Percentiles rank a stretch among this genome's conserved stretches.
phyloP scores from a whole-genome alignment of 306 rosid genomes.

The Ochetophila trinervis region DNA sequence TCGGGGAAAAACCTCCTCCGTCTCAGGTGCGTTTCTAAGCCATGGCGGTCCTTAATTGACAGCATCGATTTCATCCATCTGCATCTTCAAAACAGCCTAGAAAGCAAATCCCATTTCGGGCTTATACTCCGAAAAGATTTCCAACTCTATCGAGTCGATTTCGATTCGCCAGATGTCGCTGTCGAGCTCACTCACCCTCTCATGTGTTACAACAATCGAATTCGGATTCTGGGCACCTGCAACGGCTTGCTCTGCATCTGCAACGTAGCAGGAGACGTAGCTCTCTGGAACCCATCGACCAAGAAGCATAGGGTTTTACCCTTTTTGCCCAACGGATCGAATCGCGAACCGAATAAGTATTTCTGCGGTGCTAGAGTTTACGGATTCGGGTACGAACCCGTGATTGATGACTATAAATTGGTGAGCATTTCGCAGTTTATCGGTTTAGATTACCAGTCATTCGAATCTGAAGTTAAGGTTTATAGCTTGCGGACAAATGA shows the following conservation, averaged over 20 bases:
- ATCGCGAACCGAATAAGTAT: conserved; percentile 16
- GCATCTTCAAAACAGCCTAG: conserved; percentile 36
- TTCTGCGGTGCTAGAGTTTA: conserved; percentile 42
- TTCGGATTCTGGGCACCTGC: conserved; percentile 53
- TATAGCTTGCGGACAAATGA: conserved; percentile 40
- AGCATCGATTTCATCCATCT: conserved; percentile 32
- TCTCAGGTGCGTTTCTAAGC: conserved; percentile 38
- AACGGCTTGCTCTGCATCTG: conserved; percentile 67
- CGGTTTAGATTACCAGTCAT: conserved; percentile 28
- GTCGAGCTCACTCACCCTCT: conserved; percentile 59
- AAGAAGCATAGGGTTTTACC: conserved; percentile 46
- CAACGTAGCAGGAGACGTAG: conserved; percentile 77
- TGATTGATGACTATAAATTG: conserved; percentile 43
- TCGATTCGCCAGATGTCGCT: conserved; percentile 23
- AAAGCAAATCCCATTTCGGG: conserved; percentile 14
- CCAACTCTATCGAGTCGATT: conserved; percentile 36
- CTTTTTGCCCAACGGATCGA: conserved; percentile 29
- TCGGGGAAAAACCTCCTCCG: conserved; percentile 37
- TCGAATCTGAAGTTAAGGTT: conserved; percentile 44
- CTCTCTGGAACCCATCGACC: conserved; percentile 67
- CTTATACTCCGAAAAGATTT: conserved; percentile 41
- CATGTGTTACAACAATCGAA: conserved; percentile 77
- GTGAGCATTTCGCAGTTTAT: conserved; percentile 55
- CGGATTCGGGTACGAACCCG: conserved; percentile 60
- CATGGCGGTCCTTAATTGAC: conserved; percentile 50